These are phyloP conservation scores for Aschersonia sp. DNA, from an alignment of 2,329 filamentous ascomycete genomes.

Conservation along the genomic window DNA sequence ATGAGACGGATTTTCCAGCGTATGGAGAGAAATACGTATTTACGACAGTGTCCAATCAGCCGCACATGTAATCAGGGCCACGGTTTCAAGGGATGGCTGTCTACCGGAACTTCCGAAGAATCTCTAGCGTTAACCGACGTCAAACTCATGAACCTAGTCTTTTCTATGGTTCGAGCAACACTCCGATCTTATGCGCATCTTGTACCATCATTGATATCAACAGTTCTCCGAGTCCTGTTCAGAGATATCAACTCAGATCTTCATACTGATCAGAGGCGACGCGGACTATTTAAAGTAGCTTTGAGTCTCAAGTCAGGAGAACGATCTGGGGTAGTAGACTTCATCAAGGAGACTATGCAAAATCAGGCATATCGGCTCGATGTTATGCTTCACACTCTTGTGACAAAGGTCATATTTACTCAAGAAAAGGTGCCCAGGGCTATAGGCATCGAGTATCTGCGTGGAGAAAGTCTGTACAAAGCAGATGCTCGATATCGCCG, in stretches of 20 bases:
- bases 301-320: conserved; percentile 23
- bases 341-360: conserved; percentile 7
- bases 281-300: not conserved
- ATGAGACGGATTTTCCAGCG: conserved; percentile 45
- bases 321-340: conserved; percentile 29
- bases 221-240: not conserved
- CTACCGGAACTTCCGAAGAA: not conserved
- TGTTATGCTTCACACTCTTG: conserved; percentile 10
- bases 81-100: conserved; percentile 16
- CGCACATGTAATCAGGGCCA: conserved; percentile 24
- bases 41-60: conserved; percentile 1
- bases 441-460: conserved; percentile 25
- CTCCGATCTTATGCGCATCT: not conserved
- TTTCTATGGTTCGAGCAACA: not conserved
- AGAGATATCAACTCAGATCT: not conserved
- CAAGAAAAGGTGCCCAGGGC: conserved; percentile 16
- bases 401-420: conserved; percentile 20
- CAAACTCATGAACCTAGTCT: not conserved
- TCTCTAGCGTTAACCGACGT: not conserved
- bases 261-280: not conserved
- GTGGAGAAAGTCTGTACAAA: conserved; percentile 23
- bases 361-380: not conserved
- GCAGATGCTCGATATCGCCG: not conserved
- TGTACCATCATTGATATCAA: not conserved
- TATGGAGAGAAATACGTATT: conserved; percentile 40